Evolutionary conservation across 1,284 basidiomycete species (phyloP).

Genomic region (Farysia itapuensis): DNA sequence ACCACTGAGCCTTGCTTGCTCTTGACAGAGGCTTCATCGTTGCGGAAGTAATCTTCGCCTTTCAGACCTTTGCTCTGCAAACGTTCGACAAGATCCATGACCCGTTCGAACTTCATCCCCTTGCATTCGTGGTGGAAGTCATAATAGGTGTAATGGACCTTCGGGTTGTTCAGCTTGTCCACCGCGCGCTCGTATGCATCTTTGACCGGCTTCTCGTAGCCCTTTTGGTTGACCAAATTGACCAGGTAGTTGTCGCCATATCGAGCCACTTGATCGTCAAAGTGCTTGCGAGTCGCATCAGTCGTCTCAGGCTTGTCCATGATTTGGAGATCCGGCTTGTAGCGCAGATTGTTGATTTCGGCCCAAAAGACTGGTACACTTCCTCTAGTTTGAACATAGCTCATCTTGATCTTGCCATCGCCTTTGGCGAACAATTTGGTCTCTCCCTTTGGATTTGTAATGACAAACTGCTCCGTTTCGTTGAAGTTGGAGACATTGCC

Average conservation of each 20-base stretch:
- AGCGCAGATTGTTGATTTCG: constrained; percentile 91
- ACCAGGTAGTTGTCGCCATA: constrained; percentile 84
- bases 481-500: constrained; percentile 64
- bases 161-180: constrained; percentile 66
- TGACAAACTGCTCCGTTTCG: constrained; percentile 67
- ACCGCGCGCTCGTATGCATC: constrained; percentile 87
- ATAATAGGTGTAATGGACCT: constrained; percentile 89
- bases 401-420: constrained; percentile 69
- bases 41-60: constrained; percentile 54
- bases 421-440: constrained; percentile 56
- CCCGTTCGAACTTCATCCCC: constrained; percentile 91
- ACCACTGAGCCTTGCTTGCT: constrained; percentile 61
- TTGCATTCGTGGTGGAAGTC: constrained; percentile 98
- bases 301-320: constrained; percentile 86
- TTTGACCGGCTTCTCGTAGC: constrained; percentile 91
- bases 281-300: constrained; percentile 73
- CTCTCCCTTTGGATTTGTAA: constrained; percentile 56
- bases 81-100: constrained; percentile 77
- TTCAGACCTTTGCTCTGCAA: constrained; percentile 72
- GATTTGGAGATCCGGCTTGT: constrained; percentile 94
- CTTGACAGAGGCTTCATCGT: constrained; percentile 26
- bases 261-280: constrained; percentile 72
- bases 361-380: constrained; percentile 96
- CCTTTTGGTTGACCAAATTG: constrained; percentile 93
- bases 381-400: constrained; percentile 82